These are phyloP conservation scores for Boechera retrofracta DNA, from an alignment of 345 rosid genomes.

Conservation along the genomic window DNA sequence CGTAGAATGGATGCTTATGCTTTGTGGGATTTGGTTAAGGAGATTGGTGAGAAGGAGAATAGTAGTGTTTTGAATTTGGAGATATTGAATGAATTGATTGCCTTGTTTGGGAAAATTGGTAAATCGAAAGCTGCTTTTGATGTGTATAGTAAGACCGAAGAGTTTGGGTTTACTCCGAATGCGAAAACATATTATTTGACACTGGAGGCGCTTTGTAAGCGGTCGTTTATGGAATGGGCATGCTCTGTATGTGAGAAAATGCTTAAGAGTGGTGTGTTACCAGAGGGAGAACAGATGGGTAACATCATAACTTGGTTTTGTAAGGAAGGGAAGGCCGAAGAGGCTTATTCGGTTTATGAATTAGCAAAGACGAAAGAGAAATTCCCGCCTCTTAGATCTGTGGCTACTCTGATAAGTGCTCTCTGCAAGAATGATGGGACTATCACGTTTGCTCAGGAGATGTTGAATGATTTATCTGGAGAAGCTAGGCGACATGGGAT, in stretches of 20 bases:
- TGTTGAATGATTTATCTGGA: conserved; percentile 58
- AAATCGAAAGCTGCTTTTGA: conserved; percentile 74
- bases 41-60: conserved; percentile 51
- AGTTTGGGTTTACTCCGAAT: conserved; percentile 59
- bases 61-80: conserved; percentile 50
- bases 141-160: conserved; percentile 65
- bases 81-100: conserved; percentile 68
- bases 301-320: conserved; percentile 75
- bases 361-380: conserved; percentile 58
- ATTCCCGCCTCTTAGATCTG: conserved; percentile 51
- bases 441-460: conserved; percentile 60
- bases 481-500: conserved; percentile 60
- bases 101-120: conserved; percentile 68
- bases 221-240: conserved; percentile 60
- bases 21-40: conserved; percentile 78
- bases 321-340: conserved; percentile 60
- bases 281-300: conserved; percentile 58
- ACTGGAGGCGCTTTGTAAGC: conserved; percentile 64
- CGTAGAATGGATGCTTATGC: conserved; percentile 58
- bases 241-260: conserved; percentile 71
- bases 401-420: conserved; percentile 55
- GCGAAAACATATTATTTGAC: conserved; percentile 65
- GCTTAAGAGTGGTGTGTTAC: conserved; percentile 58
- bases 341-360: conserved; percentile 59
- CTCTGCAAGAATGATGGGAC: conserved; percentile 68